Conservation (phyloP, 2,329 filamentous ascomycete genomes). For the Ascomycota sp. region DNA sequence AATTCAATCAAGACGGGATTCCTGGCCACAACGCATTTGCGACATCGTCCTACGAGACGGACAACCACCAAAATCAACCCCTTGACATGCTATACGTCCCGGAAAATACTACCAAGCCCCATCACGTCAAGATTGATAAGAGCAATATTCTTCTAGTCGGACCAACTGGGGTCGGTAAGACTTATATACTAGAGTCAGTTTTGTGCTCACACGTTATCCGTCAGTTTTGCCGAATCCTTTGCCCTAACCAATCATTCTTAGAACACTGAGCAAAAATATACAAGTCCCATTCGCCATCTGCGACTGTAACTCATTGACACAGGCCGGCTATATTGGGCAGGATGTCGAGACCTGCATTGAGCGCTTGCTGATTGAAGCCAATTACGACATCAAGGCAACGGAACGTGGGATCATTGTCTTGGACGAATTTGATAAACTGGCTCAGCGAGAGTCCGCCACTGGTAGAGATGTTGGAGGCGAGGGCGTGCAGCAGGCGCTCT, state of each 20-base stretch:
- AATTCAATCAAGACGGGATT: constrained; percentile 28
- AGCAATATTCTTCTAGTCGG: constrained; percentile 84
- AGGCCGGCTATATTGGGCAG: constrained; percentile 93
- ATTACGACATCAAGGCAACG: constrained; percentile 66
- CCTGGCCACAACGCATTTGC: constrained; percentile 28
- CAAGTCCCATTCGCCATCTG: constrained; percentile 91
- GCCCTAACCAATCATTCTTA: constrained; percentile 15
- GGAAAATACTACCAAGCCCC: constrained; percentile 22
- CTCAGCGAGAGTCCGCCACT: constrained; percentile 66
- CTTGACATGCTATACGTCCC: constrained; percentile 25
- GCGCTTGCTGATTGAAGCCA: constrained; percentile 69
- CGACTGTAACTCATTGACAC: constrained; percentile 88
- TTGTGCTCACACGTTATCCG: background rate
- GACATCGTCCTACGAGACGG: constrained; percentile 18
- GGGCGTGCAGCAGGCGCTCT: constrained; percentile 83
- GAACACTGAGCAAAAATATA: constrained; percentile 78
- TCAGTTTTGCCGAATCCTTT: background rate
- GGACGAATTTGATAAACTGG: constrained; percentile 95
- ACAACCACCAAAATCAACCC: constrained; percentile 10
- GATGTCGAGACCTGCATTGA: constrained; percentile 95
- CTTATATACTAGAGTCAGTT: constrained; percentile 59
- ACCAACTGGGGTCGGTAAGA: constrained; percentile 90
- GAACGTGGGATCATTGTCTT: constrained; percentile 89
- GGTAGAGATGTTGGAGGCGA: constrained; percentile 91
- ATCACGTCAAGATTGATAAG: constrained; percentile 66